Percentiles rank a stretch among this genome's conserved stretches.
Evolutionary conservation across 768 basidiomycete genomes (phyloP).

Genomic region (Boletales sp.): DNA sequence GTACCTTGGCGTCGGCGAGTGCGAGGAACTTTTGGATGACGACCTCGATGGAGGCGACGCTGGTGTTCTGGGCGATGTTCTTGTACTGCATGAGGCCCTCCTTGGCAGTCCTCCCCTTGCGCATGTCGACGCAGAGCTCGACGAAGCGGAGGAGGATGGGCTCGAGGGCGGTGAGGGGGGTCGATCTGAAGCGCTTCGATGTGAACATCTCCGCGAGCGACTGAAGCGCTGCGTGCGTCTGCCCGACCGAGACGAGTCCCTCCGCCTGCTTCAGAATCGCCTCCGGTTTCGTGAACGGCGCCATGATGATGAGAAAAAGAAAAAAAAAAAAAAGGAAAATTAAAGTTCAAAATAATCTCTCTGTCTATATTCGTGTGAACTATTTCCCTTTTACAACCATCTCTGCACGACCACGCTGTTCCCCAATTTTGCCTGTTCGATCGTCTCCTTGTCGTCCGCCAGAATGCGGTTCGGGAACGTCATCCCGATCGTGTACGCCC

Average conservation of each 20-base stretch:
- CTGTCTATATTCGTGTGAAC: conserved; percentile 17
- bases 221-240: conserved; percentile 86
- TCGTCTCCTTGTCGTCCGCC: conserved; percentile 59
- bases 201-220: conserved; percentile 90
- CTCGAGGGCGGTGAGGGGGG: conserved; percentile 83
- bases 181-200: conserved; percentile 91
- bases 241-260: conserved; percentile 88
- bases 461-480: conserved; percentile 83
- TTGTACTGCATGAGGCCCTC: conserved; percentile 97
- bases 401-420: conserved; percentile 87
- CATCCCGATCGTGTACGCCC: conserved; percentile 76
- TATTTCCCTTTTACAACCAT: conserved; percentile 44
- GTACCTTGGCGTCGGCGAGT: conserved; percentile 76
- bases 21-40: conserved; percentile 86
- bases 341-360: not conserved
- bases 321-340: not conserved
- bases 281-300: conserved; percentile 88
- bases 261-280: conserved; percentile 91
- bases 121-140: conserved; percentile 93
- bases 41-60: conserved; percentile 85
- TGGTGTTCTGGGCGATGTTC: conserved; percentile 93
- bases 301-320: conserved; percentile 45
- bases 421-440: conserved; percentile 66
- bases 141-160: conserved; percentile 96
- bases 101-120: conserved; percentile 90